Percentiles rank a stretch among this genome's conserved stretches.
These are phyloP conservation scores for Raphanus sativus DNA, from an alignment of 345 rosid species.

Conservation along the genomic window DNA sequence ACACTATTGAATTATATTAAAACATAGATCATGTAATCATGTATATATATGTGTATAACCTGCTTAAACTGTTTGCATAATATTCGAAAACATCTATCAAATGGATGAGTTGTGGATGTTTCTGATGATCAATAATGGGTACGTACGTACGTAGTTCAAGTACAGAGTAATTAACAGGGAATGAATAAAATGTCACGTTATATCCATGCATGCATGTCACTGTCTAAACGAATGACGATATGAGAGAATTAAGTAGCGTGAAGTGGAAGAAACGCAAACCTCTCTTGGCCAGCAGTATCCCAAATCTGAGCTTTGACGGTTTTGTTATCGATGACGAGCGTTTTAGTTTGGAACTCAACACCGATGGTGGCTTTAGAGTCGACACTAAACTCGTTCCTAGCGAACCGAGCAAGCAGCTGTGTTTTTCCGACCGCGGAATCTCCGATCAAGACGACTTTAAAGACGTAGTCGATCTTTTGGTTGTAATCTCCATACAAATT, in stretches of 20 bases:
- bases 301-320: conserved; percentile 7
- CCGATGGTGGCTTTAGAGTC: conserved; percentile 4
- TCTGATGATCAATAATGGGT: neutral
- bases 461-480: neutral
- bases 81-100: neutral
- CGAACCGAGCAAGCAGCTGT: conserved; percentile 1
- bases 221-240: neutral
- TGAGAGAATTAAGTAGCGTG: neutral
- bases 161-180: neutral
- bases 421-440: neutral
- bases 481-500: neutral
- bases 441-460: neutral
- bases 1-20: neutral
- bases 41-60: neutral
- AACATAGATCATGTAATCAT: neutral
- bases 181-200: neutral
- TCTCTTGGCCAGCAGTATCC: conserved; percentile 7
- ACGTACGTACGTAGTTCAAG: neutral
- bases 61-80: neutral
- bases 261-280: neutral
- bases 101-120: neutral
- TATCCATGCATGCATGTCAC: neutral
- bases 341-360: conserved; percentile 6
- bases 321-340: neutral
- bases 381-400: conserved; percentile 4